A percentile compares a stretch with the other conserved stretches of the same genome.
Evolutionary conservation across 345 rosid genomes (phyloP).

Genomic region (Murraya koenigii): DNA sequence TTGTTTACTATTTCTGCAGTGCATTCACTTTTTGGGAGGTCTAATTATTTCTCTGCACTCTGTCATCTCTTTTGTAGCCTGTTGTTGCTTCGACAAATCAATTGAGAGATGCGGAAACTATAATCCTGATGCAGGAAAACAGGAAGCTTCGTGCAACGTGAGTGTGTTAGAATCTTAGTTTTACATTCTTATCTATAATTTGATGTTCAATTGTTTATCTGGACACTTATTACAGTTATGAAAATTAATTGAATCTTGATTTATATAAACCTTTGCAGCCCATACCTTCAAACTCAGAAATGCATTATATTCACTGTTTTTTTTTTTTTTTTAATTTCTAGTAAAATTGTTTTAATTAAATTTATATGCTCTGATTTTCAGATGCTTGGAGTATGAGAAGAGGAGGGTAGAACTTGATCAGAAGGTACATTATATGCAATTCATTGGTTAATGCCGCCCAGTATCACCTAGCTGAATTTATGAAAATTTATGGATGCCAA

Average conservation of each 20-base stretch:
- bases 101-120: conserved; percentile 31
- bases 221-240: neutral
- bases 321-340: neutral
- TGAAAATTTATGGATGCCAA: neutral
- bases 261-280: neutral
- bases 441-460: neutral
- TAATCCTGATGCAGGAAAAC: conserved; percentile 60
- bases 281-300: neutral
- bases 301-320: neutral
- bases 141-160: conserved; percentile 60
- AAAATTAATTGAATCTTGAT: neutral
- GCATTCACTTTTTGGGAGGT: neutral
- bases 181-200: neutral
- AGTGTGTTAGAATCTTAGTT: conserved; percentile 25
- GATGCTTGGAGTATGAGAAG: conserved; percentile 68
- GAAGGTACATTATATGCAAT: conserved; percentile 45
- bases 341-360: neutral
- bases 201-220: neutral
- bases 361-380: conserved; percentile 23
- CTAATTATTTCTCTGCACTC: neutral
- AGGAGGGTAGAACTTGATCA: conserved; percentile 46
- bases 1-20: neutral
- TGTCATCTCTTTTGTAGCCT: conserved; percentile 25
- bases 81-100: conserved; percentile 20
- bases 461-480: neutral